Evolutionary conservation across 768 basidiomycete species (phyloP).

Genomic region (Favolaschia claudopus): DNA sequence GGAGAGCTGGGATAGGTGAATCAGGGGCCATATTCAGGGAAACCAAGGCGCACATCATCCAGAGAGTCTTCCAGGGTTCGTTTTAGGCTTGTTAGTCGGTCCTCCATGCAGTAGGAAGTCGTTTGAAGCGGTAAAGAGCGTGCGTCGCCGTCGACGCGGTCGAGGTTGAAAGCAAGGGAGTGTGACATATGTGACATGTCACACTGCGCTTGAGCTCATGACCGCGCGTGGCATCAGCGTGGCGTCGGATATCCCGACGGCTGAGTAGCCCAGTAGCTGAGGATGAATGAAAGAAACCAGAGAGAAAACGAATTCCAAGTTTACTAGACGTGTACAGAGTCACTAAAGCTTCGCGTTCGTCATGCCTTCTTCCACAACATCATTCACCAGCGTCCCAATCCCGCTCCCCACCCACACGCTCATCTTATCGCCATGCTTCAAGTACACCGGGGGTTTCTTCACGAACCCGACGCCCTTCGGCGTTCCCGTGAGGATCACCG

Average conservation of each 20-base stretch:
- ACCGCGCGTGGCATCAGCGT: too few species aligned
- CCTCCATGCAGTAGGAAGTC: slow-evolving; percentile 31
- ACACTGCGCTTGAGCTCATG: too few species aligned
- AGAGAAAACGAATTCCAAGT: background rate
- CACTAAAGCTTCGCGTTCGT: slow-evolving; percentile 51
- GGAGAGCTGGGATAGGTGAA: slow-evolving; percentile 56
- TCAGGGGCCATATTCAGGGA: background rate
- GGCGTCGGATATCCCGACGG: too few species aligned
- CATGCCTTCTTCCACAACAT: slow-evolving; percentile 72
- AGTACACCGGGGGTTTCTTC: slow-evolving; percentile 70
- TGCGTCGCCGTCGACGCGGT: slow-evolving; percentile 5
- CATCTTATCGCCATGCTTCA: slow-evolving; percentile 79
- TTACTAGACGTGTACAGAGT: too few species aligned
- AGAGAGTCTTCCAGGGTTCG: slow-evolving; percentile 64
- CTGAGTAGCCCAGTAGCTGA: too few species aligned
- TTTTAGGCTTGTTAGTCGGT: slow-evolving; percentile 45
- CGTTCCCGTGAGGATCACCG: slow-evolving; percentile 84
- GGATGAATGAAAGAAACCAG: too few species aligned
- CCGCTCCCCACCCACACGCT: slow-evolving; percentile 73
- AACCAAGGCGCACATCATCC: slow-evolving; percentile 63
- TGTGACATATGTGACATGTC: too few species aligned
- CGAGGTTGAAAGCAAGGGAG: too few species aligned
- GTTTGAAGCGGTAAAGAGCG: too few species aligned
- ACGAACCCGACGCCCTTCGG: slow-evolving; percentile 86
- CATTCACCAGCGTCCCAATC: slow-evolving; percentile 82